Base-by-base conservation (phyloP, 225 moss, liverwort and hornwort genomes). In the Straminergon stramineum region DNA sequence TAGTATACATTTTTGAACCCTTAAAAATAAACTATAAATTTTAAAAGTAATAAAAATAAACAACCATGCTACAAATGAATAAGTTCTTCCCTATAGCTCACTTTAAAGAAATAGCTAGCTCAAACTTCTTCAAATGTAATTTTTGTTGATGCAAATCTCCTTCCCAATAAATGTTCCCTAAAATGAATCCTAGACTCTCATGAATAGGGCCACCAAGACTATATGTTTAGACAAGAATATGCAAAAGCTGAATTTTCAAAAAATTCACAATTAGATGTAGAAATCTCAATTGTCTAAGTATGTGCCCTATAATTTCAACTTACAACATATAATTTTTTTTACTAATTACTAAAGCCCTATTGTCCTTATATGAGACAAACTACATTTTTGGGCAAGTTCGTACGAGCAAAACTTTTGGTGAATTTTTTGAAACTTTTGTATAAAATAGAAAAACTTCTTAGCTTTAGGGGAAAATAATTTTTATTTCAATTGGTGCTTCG, bases 71-170 rank as follows among this genome's bases (percentile, higher is more conserved):
- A 35, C 0, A 34, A 45, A 45, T 45, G 45, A 45, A 35, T 1
- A 35, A 1, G 5, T 1, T 77, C 2, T 15, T 23, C 4, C 1
- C 2, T 23, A 1, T 10, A 78, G 2, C 2, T 55, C 2, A 53
- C 2, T 79, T 24, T 37, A 0, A 0, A 24, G 3, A 21, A 55
- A 24, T 0, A 5, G 0, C 10, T 0, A 56, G 0, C 2, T 78
- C 23, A 78, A 56, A 24, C 1, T 56, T 56, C 6, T 3, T 78
- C 4, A 15, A 0, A 78, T 56, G 0, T 16, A 24, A 37, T 3
- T 78, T 55, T 56, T 24, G 6, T 37, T 56, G 35, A 56, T 24
- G 10, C 37, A 56, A 56, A 56, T 2, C 1, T 78, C 21, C 2
- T 56, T 78, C 0, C 9, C 0, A 77, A 13, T 8, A 23, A 14